A percentile compares a stretch with the other conserved stretches of the same genome.
These are phyloP conservation scores for Cytospora leucostoma DNA, from an alignment of 2,329 filamentous ascomycete genomes.

Conservation along the genomic window DNA sequence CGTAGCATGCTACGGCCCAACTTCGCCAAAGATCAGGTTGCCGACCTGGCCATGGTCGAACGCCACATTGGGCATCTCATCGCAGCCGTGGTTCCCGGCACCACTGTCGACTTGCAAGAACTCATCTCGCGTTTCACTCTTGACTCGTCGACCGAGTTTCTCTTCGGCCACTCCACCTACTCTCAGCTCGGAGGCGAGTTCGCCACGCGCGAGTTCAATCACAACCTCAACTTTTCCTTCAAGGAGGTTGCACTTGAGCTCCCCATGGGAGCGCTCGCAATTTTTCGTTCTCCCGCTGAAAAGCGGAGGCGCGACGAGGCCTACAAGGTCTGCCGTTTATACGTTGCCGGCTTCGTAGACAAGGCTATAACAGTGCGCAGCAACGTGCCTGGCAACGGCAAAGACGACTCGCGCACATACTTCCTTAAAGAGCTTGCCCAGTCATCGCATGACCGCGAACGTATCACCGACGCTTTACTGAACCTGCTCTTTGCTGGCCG, in stretches of 20 bases:
- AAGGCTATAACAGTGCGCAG: neutral
- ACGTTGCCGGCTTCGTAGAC: neutral
- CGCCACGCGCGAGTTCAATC: neutral
- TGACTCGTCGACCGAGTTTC: neutral
- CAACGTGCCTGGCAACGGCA: neutral
- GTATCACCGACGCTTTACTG: constrained; percentile 29
- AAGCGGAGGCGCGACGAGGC: neutral
- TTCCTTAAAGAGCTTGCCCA: neutral
- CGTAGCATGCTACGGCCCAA: neutral
- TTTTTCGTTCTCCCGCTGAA: neutral
- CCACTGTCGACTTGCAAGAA: neutral
- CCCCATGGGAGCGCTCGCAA: neutral
- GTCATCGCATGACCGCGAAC: neutral
- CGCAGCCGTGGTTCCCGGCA: neutral
- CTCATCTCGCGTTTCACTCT: neutral
- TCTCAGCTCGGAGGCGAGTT: neutral
- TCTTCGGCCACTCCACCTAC: neutral
- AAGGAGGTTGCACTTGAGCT: neutral
- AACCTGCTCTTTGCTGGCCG: constrained; percentile 38
- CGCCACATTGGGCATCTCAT: neutral
- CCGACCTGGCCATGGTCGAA: neutral
- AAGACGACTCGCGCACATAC: neutral
- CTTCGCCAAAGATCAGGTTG: neutral
- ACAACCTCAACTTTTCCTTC: neutral
- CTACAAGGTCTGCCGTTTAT: neutral